A percentile compares a stretch with the other conserved stretches of the same genome.
These are phyloP conservation scores for Penicillium bovifimosum DNA, from an alignment of 495 filamentous ascomycete species.

Conservation along the genomic window DNA sequence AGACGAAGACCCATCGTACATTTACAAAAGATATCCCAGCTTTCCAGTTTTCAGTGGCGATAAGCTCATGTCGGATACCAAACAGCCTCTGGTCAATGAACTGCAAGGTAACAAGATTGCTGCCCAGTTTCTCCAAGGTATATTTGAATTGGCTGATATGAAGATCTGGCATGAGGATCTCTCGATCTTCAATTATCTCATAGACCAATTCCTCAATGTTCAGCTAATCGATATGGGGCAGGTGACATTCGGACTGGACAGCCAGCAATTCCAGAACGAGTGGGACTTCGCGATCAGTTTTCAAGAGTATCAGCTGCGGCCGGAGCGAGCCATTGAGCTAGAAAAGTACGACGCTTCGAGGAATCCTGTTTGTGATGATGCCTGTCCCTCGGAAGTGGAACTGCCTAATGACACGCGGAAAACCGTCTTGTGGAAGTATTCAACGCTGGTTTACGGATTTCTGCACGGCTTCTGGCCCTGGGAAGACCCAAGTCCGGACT, in stretches of 20 bases:
- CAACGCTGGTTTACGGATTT: slow-evolving; percentile 16
- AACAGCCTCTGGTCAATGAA: slow-evolving; percentile 17
- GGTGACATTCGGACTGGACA: slow-evolving; percentile 10
- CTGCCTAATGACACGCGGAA: slow-evolving; percentile 10
- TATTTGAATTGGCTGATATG: slow-evolving; percentile 22
- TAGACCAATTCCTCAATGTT: slow-evolving; percentile 21
- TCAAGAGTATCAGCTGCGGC: slow-evolving; percentile 22
- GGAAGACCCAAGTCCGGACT: slow-evolving; percentile 9
- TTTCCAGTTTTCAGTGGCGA: slow-evolving; percentile 16
- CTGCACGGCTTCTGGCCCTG: slow-evolving; percentile 27
- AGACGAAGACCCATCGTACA: not conserved
- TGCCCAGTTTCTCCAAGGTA: slow-evolving; percentile 20
- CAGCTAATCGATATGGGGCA: slow-evolving; percentile 22
- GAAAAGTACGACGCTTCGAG: not conserved
- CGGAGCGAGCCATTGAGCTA: slow-evolving; percentile 14
- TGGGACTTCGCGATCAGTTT: slow-evolving; percentile 4
- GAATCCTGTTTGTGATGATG: not conserved
- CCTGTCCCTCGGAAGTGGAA: not conserved
- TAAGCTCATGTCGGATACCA: slow-evolving; percentile 9
- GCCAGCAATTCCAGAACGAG: not conserved
- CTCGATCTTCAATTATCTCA: slow-evolving; percentile 20
- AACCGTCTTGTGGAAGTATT: slow-evolving; percentile 19
- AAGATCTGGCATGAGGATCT: slow-evolving; percentile 22
- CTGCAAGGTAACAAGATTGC: slow-evolving; percentile 22
- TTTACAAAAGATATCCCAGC: not conserved